Percentiles rank a stretch among this genome's conserved stretches.
Conservation (phyloP, 176 grass and related monocot species). For the Sorghum bicolor region Sorghum_bicolor_NCBIv3 NC_012878.2:53839501-53840000, state of each 20-base stretch:
- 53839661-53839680: background rate
- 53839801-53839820: background rate
- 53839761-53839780: background rate
- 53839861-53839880: slow-evolving; percentile 55
- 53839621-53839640: background rate
- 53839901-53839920: slow-evolving; percentile 4
- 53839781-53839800: background rate
- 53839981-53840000: slow-evolving; percentile 67
- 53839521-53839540: too few relatives aligned
- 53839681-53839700: background rate
- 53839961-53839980: slow-evolving; percentile 57
- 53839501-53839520: too few relatives aligned
- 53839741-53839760: background rate
- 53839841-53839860: slow-evolving; percentile 46
- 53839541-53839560: too few relatives aligned
- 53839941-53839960: background rate
- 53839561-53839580: too few relatives aligned
- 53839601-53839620: background rate
- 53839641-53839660: background rate
- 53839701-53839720: background rate
- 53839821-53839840: slow-evolving; percentile 90
- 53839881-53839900: slow-evolving; percentile 14
- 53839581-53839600: too few relatives aligned
- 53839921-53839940: background rate
- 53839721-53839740: background rate